Evolutionary conservation across 2,329 filamentous ascomycete species (phyloP), one percentile per base, ranked within the genome.

Genomic region (Teratosphaeriaceae sp.): DNA sequence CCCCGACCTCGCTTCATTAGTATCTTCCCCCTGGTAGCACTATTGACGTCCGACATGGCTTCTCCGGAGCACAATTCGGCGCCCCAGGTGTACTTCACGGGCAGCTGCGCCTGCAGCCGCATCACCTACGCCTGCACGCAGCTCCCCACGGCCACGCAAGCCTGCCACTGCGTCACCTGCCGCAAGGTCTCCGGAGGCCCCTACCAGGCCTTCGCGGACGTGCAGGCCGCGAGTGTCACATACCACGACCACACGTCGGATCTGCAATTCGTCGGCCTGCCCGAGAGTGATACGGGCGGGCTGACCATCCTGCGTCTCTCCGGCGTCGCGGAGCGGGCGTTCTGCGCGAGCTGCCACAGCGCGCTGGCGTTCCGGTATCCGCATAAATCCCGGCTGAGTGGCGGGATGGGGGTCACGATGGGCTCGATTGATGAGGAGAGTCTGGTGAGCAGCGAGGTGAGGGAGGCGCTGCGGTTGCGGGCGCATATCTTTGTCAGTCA

Each of bases 101-200:
- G 54, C 42, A 50, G 46, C 40, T 57, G 54, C 36, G 50, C 49
- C 5, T 57, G 54, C 38, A 33, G 16, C 5, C 49, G 54, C 29
- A 42, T 57, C 9, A 49, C 53, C n/a, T 56, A 53, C 40, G 40
- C 48, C n/a, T 47, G 44, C 42, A 44, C 46, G 4, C 35, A 40
- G 9, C 23, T 52, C 2, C 52, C 52, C 4, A 36, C 9, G 4
- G 23, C 23, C 18, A 30, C 36, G 6, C 43, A 23, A 19, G 41
- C 43, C 6, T 57, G 54, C 38, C 51, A 51, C 40, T 57, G 54
- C 41, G 34, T 38, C 6, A 51, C 51, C 26, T 58, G 55, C 46
- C 47, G 48, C 16, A 57, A 58, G 35, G 39, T 56, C 15, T 48
- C 43, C 20, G 54, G 55, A 3, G 53, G 47, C 6, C 42, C 47